These are phyloP conservation scores for Calcarisporium arbuscula DNA, from an alignment of 2,329 filamentous ascomycete species.

Conservation along the genomic window DNA sequence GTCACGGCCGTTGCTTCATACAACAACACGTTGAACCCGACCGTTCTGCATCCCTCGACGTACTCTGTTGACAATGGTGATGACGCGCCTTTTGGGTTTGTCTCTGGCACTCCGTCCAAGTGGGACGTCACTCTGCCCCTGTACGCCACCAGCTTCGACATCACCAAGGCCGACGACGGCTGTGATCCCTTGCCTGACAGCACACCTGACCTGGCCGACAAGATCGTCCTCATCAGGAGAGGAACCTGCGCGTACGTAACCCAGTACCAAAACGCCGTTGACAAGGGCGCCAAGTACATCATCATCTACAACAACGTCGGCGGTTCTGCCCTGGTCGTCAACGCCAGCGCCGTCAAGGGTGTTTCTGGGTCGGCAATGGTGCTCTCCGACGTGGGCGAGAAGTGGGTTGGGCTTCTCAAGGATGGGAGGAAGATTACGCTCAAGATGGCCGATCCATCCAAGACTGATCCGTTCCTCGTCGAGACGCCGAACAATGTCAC, in stretches of 20 bases:
- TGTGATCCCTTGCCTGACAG: conserved; percentile 2
- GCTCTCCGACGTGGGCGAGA: too few species aligned
- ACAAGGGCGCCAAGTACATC: conserved; percentile 46
- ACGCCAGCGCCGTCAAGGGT: too few species aligned
- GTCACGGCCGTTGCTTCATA: conserved; percentile 45
- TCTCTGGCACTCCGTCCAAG: conserved; percentile 30
- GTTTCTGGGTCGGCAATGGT: too few species aligned
- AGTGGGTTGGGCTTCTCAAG: conserved; percentile 32
- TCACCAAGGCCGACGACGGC: neutral
- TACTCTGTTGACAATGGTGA: too few species aligned
- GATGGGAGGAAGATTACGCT: conserved; percentile 31
- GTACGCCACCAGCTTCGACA: conserved; percentile 1
- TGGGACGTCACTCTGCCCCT: too few species aligned
- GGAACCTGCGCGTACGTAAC: too few species aligned
- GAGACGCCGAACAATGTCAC: neutral
- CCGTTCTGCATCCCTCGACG: conserved; percentile 33
- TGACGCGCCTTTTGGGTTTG: conserved; percentile 42
- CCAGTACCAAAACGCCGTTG: conserved; percentile 40
- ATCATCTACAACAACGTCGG: conserved; percentile 53
- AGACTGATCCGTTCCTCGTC: neutral
- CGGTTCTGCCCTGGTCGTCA: too few species aligned
- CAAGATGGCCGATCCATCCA: conserved; percentile 23
- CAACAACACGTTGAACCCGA: conserved; percentile 38
- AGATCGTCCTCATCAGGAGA: conserved; percentile 10
- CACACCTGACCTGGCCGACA: conserved; percentile 1